phyloP scores from a whole-genome alignment of 169 alveolate genomes.

The Eimeria falciformis region DNA sequence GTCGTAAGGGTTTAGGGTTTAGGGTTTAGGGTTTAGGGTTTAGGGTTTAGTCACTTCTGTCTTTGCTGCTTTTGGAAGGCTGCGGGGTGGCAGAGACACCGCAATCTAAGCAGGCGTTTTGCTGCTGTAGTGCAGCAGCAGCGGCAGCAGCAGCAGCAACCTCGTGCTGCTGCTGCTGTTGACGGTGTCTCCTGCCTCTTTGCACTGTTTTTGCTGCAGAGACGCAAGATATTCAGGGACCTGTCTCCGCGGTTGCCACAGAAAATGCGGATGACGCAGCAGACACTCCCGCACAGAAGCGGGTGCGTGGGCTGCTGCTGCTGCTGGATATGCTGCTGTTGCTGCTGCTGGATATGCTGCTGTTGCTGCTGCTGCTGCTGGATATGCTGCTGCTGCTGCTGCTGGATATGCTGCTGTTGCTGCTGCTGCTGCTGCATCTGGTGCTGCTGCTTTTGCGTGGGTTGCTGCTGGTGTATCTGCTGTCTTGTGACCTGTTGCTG shows the following conservation, averaged over 20 bases:
- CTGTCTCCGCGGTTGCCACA: neutral
- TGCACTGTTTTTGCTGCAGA: neutral
- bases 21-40: neutral
- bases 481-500: neutral
- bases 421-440: neutral
- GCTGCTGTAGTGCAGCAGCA: neutral
- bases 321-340: neutral
- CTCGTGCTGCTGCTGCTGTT: neutral
- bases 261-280: neutral
- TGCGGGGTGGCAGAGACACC: too few species aligned
- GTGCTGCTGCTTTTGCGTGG: neutral
- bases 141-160: conserved; percentile 12
- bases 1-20: neutral
- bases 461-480: neutral
- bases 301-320: conserved; percentile 13
- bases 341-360: neutral
- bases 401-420: neutral
- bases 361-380: neutral
- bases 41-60: neutral
- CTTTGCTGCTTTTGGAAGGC: neutral
- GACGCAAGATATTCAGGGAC: neutral
- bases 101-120: too few species aligned
- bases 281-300: conserved; percentile 1
- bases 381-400: neutral
- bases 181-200: neutral